Percentiles rank a stretch among this genome's conserved stretches.
Evolutionary conservation across 305 asterid species (phyloP).

Genomic region (Andrographis paniculata): DNA sequence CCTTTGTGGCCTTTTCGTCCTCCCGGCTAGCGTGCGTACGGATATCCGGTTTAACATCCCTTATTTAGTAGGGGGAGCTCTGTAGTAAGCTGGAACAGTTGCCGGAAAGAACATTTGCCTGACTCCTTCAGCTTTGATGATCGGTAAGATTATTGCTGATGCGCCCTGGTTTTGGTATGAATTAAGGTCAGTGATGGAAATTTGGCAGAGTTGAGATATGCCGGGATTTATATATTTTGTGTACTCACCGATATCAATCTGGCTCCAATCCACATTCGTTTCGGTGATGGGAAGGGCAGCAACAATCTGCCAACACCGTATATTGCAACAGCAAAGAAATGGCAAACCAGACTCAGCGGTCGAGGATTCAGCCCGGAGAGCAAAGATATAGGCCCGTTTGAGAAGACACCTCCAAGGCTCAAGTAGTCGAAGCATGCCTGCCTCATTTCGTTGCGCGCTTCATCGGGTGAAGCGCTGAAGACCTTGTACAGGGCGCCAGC

Average conservation of each 20-base stretch:
- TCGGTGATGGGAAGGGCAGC: constrained; percentile 76
- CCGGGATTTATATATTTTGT: not conserved
- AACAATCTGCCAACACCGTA: constrained; percentile 75
- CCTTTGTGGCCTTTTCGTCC: too few relatives aligned
- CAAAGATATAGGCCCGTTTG: constrained; percentile 79
- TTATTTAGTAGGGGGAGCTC: constrained; percentile 43
- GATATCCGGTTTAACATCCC: too few relatives aligned
- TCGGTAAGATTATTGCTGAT: constrained; percentile 78
- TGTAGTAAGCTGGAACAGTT: constrained; percentile 78
- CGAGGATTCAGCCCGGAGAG: constrained; percentile 86
- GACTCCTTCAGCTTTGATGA: constrained; percentile 89
- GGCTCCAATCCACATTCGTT: constrained; percentile 79
- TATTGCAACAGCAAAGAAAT: constrained; percentile 83
- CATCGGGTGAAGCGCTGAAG: constrained; percentile 76
- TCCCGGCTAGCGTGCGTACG: too few relatives aligned
- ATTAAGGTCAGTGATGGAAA: not conserved
- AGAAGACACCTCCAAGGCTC: constrained; percentile 84
- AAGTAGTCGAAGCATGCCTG: constrained; percentile 87
- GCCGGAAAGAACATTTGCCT: constrained; percentile 97
- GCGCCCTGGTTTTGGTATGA: constrained; percentile 42
- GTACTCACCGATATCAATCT: constrained; percentile 57
- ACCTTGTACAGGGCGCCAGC: constrained; percentile 88
- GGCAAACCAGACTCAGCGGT: constrained; percentile 76
- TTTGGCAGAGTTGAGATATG: not conserved
- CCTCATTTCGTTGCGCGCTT: constrained; percentile 83